Conservation (phyloP, 2,329 filamentous ascomycete species). For the Sporothrix luriei region DNA sequence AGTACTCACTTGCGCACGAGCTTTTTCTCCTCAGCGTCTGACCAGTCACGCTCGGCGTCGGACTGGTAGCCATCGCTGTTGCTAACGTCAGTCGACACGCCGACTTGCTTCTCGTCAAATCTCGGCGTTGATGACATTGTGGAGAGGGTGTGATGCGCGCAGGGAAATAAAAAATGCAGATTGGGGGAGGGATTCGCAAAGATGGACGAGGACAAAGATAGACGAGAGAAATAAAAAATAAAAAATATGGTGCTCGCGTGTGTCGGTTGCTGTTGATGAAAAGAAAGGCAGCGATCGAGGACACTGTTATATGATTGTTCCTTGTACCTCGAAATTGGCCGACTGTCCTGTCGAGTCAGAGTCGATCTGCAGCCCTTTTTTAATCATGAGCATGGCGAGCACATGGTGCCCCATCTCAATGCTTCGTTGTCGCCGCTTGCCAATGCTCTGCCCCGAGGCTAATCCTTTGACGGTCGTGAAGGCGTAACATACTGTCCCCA, state of each 20-base stretch:
- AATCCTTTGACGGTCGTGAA: not conserved
- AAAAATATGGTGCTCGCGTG: not conserved
- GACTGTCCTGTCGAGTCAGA: not conserved
- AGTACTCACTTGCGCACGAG: constrained; percentile 24
- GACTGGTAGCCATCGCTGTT: constrained; percentile 24
- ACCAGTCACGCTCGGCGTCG: constrained; percentile 26
- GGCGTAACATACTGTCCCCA: not conserved
- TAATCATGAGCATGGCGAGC: not conserved
- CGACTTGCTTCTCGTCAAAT: constrained; percentile 14
- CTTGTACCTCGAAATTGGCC: not conserved
- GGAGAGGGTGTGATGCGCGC: not conserved
- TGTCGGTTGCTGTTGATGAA: not conserved
- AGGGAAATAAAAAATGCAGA: not conserved
- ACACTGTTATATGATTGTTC: not conserved
- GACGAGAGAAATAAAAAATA: too few species aligned
- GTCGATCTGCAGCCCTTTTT: constrained; percentile 25
- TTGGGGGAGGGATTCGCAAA: too few species aligned
- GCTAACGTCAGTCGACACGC: constrained; percentile 10
- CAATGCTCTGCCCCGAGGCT: constrained; percentile 8
- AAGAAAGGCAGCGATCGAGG: not conserved
- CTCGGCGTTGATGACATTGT: constrained; percentile 16
- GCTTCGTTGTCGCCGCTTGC: not conserved
- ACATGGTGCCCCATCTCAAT: not conserved
- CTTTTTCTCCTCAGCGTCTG: constrained; percentile 18
- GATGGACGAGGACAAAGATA: too few species aligned